A percentile compares a stretch with the other conserved stretches of the same genome.
Conservation (phyloP, 2,329 filamentous ascomycete species). For the Clarireedia monteithiana region DNA sequence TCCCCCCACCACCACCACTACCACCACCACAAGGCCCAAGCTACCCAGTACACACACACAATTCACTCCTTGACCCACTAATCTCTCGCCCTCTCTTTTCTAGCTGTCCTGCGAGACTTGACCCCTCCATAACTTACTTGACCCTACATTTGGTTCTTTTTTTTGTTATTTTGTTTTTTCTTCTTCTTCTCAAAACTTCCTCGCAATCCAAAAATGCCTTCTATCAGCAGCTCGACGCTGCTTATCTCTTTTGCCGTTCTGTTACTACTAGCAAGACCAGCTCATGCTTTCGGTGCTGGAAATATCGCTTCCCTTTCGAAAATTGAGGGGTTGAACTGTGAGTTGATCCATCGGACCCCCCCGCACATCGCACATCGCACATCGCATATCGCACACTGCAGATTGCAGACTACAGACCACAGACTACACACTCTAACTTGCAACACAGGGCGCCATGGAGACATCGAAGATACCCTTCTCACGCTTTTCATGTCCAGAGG, state of each 20-base stretch:
- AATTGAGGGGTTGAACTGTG: slow-evolving; percentile 77
- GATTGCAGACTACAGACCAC: too few relatives aligned
- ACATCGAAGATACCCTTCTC: slow-evolving; percentile 87
- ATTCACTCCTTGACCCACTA: too few relatives aligned
- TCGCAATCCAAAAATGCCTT: slow-evolving; percentile 21
- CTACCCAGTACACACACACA: too few relatives aligned
- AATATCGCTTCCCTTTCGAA: slow-evolving; percentile 78
- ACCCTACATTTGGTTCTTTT: too few relatives aligned
- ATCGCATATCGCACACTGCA: too few relatives aligned
- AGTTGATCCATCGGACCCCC: slow-evolving; percentile 23
- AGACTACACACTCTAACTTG: not conserved
- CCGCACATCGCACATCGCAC: too few relatives aligned
- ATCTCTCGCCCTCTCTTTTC: too few relatives aligned
- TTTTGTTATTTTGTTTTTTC: too few relatives aligned
- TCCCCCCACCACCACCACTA: too few relatives aligned
- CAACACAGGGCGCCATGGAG: slow-evolving; percentile 65
- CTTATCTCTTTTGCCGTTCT: slow-evolving; percentile 44
- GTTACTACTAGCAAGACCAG: slow-evolving; percentile 58
- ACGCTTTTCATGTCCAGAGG: slow-evolving; percentile 56
- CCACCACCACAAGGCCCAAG: too few relatives aligned
- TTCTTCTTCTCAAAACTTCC: not conserved
- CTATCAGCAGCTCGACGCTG: slow-evolving; percentile 21
- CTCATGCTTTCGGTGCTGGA: slow-evolving; percentile 76
- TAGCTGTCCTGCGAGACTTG: too few relatives aligned
- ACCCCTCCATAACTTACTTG: too few relatives aligned